phyloP scores from a whole-genome alignment of 2,329 filamentous ascomycete genomes.

The Hirsutella minnesotensis region DNA sequence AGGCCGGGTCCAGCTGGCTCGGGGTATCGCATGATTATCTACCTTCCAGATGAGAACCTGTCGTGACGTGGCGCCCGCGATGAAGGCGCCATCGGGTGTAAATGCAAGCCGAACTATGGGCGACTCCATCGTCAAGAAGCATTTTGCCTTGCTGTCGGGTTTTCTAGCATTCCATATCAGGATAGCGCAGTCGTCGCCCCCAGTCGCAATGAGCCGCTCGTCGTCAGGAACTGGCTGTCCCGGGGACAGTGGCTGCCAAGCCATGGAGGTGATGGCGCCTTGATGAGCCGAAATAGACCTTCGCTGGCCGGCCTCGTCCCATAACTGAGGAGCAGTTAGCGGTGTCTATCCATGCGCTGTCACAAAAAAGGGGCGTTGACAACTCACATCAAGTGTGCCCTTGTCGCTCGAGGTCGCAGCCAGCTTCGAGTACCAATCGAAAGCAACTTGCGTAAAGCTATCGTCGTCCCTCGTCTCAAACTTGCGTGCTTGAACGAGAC shows the following conservation, averaged over 20 bases:
- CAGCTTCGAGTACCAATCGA: conserved; percentile 39
- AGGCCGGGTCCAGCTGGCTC: conserved; percentile 46
- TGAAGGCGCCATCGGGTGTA: conserved; percentile 50
- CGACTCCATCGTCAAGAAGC: conserved; percentile 48
- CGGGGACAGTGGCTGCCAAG: conserved; percentile 44
- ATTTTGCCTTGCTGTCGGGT: conserved; percentile 42
- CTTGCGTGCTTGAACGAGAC: conserved; percentile 33
- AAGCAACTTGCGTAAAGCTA: conserved; percentile 42
- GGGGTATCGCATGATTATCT: conserved; percentile 43
- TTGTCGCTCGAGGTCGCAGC: conserved; percentile 49
- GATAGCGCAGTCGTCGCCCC: conserved; percentile 50
- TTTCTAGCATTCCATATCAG: conserved; percentile 49
- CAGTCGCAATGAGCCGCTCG: conserved; percentile 48
- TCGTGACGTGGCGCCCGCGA: conserved; percentile 48
- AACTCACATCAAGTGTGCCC: conserved; percentile 48
- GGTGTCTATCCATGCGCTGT: not conserved
- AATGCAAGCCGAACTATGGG: conserved; percentile 49
- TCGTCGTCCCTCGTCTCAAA: conserved; percentile 43
- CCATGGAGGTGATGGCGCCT: conserved; percentile 43
- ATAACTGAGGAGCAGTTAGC: conserved; percentile 28
- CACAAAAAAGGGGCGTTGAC: not conserved
- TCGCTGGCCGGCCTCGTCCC: conserved; percentile 40
- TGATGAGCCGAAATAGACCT: conserved; percentile 47
- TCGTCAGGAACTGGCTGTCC: conserved; percentile 26
- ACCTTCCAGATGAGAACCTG: conserved; percentile 55